Conservation (phyloP, 2,329 filamentous ascomycete genomes). For the Aspergillus quadricinctus region DNA sequence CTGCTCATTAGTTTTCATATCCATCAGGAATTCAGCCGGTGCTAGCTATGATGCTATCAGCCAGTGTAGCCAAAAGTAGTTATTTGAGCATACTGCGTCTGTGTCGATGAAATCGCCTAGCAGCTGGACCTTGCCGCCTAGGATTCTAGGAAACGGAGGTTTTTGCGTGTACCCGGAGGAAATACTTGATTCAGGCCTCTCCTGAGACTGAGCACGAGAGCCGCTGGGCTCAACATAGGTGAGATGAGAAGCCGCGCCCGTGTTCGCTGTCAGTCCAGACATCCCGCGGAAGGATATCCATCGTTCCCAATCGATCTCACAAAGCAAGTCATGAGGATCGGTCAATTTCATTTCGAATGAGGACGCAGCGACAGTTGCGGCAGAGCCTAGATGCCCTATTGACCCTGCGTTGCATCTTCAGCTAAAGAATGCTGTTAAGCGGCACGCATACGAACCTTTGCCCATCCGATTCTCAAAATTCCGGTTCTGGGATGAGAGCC, state of each 20-base stretch:
- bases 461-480: conserved; percentile 48
- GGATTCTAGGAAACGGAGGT: not conserved
- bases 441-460: conserved; percentile 23
- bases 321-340: conserved; percentile 32
- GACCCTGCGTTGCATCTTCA: conserved; percentile 24
- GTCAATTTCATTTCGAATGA: conserved; percentile 44
- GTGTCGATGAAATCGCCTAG: conserved; percentile 47
- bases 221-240: conserved; percentile 11
- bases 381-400: conserved; percentile 44
- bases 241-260: not conserved
- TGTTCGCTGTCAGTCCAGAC: not conserved
- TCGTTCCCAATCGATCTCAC: conserved; percentile 24
- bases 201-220: not conserved
- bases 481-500: conserved; percentile 45
- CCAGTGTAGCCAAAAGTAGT: not conserved
- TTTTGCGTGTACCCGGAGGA: not conserved
- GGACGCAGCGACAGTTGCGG: conserved; percentile 46
- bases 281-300: not conserved
- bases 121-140: conserved; percentile 35
- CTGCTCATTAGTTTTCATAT: conserved; percentile 25
- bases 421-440: not conserved
- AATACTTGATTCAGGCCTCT: not conserved
- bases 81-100: conserved; percentile 24
- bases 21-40: conserved; percentile 36
- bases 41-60: conserved; percentile 31